Base-by-base conservation (phyloP, 495 filamentous ascomycete species). In the Thermochaetoides thermophila region DNA sequence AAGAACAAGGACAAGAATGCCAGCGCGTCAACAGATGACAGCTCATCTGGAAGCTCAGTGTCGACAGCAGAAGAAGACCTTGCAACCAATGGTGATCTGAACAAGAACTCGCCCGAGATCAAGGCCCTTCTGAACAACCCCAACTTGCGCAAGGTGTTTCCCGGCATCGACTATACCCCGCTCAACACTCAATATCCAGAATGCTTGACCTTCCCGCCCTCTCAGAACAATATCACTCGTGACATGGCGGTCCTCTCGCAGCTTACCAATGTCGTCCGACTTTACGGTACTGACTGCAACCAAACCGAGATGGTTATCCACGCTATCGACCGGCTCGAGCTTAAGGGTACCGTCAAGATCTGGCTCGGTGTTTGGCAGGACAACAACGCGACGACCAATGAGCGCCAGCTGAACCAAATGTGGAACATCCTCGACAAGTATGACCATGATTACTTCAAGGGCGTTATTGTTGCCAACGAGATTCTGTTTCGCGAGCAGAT, bases 221-320 rank as follows among this genome's bases (percentile, higher is more conserved):
- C 72, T 3, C 89, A 94, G 52, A 92, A 95, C 59, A 94, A 95
- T 45, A 66, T 97, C 44, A 97, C 89, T 5, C 72, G 80, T 24
- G 89, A 97, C 46, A 58, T 97, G 33, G 89, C 89, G 16, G 77
- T 94, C 7, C 70, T 97, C 12, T 85, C 83, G 3, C 85, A 94
- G 50, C 64, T 97, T 20, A 95, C 84, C 35, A 85, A 92, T 52
- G 77, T 71, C 2, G 67, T 97, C 27, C 81, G 87, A 1, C 68
- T 96, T 10, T 97, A 97, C 52, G 89, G 89, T 16, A 95, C 83
- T 11, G 89, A 97, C 57, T 97, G 89, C 68, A 95, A 96, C 52
- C 87, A 95, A 55, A 95, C 89, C 0, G 74, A 93, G 50, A 84
- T 96, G 82, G 78, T 89, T 1, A 67, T 96, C 25, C 75, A 87